Percentiles rank a stretch among this genome's conserved stretches.
phyloP scores from a whole-genome alignment of 2,329 filamentous ascomycete species.

The Fusarium napiforme region DNA sequence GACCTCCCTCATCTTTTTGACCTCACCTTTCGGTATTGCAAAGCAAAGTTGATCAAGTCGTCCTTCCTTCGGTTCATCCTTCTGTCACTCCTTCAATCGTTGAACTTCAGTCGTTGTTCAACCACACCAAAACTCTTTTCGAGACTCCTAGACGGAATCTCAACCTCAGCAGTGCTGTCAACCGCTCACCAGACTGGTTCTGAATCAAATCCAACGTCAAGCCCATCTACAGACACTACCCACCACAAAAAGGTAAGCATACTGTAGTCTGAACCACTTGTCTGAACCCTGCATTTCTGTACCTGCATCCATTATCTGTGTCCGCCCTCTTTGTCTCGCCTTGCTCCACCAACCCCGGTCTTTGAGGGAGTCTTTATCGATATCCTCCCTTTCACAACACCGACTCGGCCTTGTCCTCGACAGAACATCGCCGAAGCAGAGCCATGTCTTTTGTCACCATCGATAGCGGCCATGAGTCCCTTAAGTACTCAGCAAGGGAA shows the following conservation, averaged over 20 bases:
- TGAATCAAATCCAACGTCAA: conserved; percentile 36
- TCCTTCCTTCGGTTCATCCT: conserved; percentile 39
- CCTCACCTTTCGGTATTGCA: conserved; percentile 25
- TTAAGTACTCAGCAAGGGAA: background rate
- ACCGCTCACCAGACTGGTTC: conserved; percentile 43
- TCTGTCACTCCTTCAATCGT: conserved; percentile 41
- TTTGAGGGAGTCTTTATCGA: conserved; percentile 28
- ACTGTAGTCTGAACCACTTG: conserved; percentile 19
- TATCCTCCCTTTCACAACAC: conserved; percentile 25
- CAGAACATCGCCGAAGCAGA: conserved; percentile 5
- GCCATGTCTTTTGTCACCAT: conserved; percentile 1
- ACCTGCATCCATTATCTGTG: conserved; percentile 19
- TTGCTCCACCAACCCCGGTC: conserved; percentile 24
- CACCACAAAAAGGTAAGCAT: conserved; percentile 31
- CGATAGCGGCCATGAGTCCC: conserved; percentile 6
- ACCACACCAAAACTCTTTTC: conserved; percentile 32
- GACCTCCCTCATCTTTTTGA: conserved; percentile 34
- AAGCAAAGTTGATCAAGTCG: conserved; percentile 37
- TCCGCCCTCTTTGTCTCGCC: conserved; percentile 27
- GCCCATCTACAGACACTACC: conserved; percentile 9
- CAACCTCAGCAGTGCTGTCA: conserved; percentile 39
- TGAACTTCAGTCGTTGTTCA: conserved; percentile 39
- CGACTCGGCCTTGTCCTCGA: conserved; percentile 11
- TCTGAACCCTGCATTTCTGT: conserved; percentile 26
- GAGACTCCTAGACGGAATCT: conserved; percentile 45